Evolutionary conservation across 352 stramenopile species (phyloP).

Genomic region (Pythium phragmitis): DNA sequence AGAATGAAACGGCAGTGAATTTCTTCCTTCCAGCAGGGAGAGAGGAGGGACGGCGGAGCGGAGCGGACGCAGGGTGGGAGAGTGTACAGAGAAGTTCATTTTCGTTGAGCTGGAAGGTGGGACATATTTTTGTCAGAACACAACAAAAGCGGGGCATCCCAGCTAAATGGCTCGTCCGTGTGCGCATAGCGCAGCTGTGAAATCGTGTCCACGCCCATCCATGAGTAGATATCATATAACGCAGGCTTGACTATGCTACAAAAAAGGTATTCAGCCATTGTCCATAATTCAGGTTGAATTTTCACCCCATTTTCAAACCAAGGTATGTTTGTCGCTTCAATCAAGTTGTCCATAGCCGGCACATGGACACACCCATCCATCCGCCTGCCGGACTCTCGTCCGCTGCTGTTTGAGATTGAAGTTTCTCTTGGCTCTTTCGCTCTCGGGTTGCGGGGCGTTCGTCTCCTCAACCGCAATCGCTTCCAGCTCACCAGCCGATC

Average conservation of each 20-base stretch:
- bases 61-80: constrained; percentile 11
- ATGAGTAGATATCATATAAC: constrained; percentile 4
- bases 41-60: background rate
- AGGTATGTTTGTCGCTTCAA: constrained; percentile 11
- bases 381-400: constrained; percentile 5
- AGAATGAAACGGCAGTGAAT: constrained; percentile 20
- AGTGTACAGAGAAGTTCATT: too few species aligned
- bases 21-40: constrained; percentile 8
- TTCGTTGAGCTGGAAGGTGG: constrained; percentile 17
- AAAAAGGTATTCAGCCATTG: background rate
- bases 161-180: constrained; percentile 4
- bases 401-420: constrained; percentile 4
- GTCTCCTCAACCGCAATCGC: constrained; percentile 1
- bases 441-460: background rate
- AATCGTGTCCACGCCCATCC: constrained; percentile 5
- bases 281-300: background rate
- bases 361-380: constrained; percentile 20
- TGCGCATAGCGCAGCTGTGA: constrained; percentile 7
- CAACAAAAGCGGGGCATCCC: constrained; percentile 23
- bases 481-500: constrained; percentile 1
- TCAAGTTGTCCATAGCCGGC: constrained; percentile 4
- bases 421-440: background rate
- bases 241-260: background rate
- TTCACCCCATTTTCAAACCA: background rate
- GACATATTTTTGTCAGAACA: constrained; percentile 19